phyloP scores from a whole-genome alignment of 2,329 filamentous ascomycete species.

The Colletotrichum liaoningense region DNA sequence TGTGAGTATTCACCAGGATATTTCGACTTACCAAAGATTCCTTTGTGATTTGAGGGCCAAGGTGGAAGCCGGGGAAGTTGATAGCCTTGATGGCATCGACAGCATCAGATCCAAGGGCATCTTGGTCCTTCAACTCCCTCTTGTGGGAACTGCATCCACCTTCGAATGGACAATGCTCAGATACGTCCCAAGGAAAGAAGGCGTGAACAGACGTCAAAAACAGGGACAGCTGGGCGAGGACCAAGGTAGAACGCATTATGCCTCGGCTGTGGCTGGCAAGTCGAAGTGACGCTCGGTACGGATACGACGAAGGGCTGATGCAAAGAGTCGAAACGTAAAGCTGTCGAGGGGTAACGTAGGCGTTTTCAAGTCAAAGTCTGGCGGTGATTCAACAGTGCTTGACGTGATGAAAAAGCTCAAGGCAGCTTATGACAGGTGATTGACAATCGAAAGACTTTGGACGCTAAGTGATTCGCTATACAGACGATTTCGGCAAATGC shows the following conservation, averaged over 20 bases:
- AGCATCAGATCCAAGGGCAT: slow-evolving; percentile 12
- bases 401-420: not conserved
- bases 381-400: not conserved
- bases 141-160: slow-evolving; percentile 40
- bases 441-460: not conserved
- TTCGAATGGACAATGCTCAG: slow-evolving; percentile 44
- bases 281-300: not conserved
- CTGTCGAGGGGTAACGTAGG: not conserved
- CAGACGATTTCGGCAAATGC: not conserved
- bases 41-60: slow-evolving; percentile 8
- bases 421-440: not conserved
- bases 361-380: not conserved
- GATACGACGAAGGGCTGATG: not conserved
- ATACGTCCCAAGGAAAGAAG: slow-evolving; percentile 57
- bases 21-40: not conserved
- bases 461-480: not conserved
- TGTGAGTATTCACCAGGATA: not conserved
- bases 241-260: slow-evolving; percentile 57
- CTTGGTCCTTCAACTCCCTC: slow-evolving; percentile 28
- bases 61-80: slow-evolving; percentile 50
- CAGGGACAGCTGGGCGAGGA: slow-evolving; percentile 56
- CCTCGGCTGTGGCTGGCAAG: not conserved
- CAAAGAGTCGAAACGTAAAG: not conserved
- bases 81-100: slow-evolving; percentile 33
- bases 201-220: slow-evolving; percentile 58